phyloP scores from a whole-genome alignment of 2,329 filamentous ascomycete genomes.

The Venturia nashicola region DNA sequence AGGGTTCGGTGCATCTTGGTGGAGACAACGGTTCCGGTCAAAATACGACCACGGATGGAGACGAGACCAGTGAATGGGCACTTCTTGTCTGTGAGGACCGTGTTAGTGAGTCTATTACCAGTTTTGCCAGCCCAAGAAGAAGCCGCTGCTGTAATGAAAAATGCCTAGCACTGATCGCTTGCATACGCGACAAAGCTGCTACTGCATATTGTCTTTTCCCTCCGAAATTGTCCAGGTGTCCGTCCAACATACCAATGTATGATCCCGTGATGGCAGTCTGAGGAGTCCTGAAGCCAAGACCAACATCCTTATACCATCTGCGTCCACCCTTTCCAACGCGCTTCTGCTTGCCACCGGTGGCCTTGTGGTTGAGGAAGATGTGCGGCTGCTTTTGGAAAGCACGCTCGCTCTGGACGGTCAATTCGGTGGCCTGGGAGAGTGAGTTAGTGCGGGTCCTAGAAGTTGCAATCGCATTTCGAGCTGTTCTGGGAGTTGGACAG shows the following conservation, averaged over 20 bases:
- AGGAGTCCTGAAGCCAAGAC: conserved; percentile 97
- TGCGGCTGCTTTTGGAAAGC: conserved; percentile 97
- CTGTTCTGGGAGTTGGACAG: conserved; percentile 15
- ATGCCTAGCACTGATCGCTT: neutral
- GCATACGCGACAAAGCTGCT: neutral
- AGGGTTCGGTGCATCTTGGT: conserved; percentile 99
- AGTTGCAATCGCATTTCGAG: neutral
- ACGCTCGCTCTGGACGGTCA: conserved; percentile 91
- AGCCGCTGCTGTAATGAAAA: neutral
- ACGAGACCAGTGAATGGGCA: conserved; percentile 99
- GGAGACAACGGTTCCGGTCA: conserved; percentile 96
- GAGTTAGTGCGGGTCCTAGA: conserved; percentile 23
- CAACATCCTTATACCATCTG: conserved; percentile 99
- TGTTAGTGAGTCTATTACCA: neutral
- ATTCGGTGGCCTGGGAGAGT: conserved; percentile 24
- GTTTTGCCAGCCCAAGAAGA: neutral
- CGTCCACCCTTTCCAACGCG: conserved; percentile 82
- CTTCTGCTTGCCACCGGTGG: conserved; percentile 64
- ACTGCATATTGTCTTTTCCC: neutral
- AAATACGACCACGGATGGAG: conserved; percentile 99
- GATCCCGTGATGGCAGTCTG: conserved; percentile 96
- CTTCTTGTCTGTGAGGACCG: conserved; percentile 76
- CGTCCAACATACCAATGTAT: conserved; percentile 77
- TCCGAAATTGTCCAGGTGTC: neutral
- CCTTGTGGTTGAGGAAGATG: conserved; percentile 98